A percentile compares a stretch with the other conserved stretches of the same genome.
Evolutionary conservation across 1,139 yeast species (phyloP).

Genomic region (Geotrichum carabidarum): DNA sequence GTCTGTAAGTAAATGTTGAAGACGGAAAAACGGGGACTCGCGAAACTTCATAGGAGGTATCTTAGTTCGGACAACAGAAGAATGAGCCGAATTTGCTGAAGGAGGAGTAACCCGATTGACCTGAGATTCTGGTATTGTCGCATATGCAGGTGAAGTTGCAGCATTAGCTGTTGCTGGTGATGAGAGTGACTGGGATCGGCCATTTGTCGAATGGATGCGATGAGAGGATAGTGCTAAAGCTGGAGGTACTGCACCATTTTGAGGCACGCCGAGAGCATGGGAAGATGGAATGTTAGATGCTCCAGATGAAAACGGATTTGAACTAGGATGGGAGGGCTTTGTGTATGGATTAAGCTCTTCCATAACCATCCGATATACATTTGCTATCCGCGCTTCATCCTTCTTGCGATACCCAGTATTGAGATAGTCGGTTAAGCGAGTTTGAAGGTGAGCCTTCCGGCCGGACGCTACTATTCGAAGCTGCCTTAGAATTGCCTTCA

Average conservation of each 20-base stretch:
- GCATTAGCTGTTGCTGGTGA: too few relatives aligned
- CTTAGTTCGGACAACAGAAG: too few relatives aligned
- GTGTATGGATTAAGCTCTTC: slow-evolving; percentile 4
- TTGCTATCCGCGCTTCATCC: slow-evolving; percentile 4
- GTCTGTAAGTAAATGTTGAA: slow-evolving; percentile 1
- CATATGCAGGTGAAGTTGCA: too few relatives aligned
- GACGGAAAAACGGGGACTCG: slow-evolving; percentile 10
- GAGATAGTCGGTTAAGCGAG: slow-evolving; percentile 27
- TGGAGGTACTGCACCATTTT: neutral
- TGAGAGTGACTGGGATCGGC: too few relatives aligned
- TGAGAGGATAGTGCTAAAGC: neutral
- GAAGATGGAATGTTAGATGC: neutral
- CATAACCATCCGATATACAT: slow-evolving; percentile 4
- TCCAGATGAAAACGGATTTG: too few relatives aligned
- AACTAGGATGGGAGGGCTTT: too few relatives aligned
- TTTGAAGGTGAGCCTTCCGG: slow-evolving; percentile 32
- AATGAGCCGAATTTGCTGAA: too few relatives aligned
- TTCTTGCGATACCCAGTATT: slow-evolving; percentile 6
- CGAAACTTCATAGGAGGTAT: neutral
- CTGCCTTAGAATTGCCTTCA: slow-evolving; percentile 29
- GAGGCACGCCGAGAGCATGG: neutral
- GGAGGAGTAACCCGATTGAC: too few relatives aligned
- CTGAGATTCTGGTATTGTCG: too few relatives aligned
- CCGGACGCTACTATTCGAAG: slow-evolving; percentile 29
- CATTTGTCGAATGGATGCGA: neutral